Evolutionary conservation across 768 basidiomycete genomes (phyloP), one percentile per base, ranked within the genome.

Genomic region (Lentinula edodes): DNA sequence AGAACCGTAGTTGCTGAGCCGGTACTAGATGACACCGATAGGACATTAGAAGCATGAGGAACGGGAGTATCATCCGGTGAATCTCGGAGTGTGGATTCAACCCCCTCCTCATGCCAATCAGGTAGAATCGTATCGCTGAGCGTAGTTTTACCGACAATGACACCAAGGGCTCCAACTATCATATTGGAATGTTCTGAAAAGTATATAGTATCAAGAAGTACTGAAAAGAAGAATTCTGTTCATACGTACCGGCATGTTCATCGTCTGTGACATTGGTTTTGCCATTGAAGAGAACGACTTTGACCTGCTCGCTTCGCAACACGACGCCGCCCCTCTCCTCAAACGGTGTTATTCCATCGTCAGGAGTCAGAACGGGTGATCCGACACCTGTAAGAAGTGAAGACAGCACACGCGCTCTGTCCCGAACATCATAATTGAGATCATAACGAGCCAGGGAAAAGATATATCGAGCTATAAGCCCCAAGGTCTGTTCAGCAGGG

Each of bases 371-470:
- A 13, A 28, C 10, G 36, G 36, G 12, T 28, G 59, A 38, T 16
- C 20, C 67, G 12, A 65, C 71, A 38, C 91, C 87, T 2, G 75
- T 71, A 15, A 96, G 78, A 13, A 98, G 80, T 5, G 88, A 82
- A 16, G 78, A 74, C 32, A 97, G 71, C 82, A 94, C 88, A 55
- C 96, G 83, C 5, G 86, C 88, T 28, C 95, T 87, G 71, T 98
- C 97, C 36, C 97, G 83, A 38, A 98, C 89, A 67, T 97, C 93
- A 72, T 92, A 96, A 68, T 90, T 86, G 18, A 75, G 67, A 73
- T 99, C 97, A 73, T 95, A 98, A 60, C 90, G 82, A 2, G 94
- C 95, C 18, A 97, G 82, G 2, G 84, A 82, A 62, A 97, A 84
- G 18, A 94, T 83, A 69, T 98, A 91, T 52, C 79, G 80, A 61